Evolutionary conservation across 306 rosid species (phyloP).

Genomic region (Vicia sativa): DNA sequence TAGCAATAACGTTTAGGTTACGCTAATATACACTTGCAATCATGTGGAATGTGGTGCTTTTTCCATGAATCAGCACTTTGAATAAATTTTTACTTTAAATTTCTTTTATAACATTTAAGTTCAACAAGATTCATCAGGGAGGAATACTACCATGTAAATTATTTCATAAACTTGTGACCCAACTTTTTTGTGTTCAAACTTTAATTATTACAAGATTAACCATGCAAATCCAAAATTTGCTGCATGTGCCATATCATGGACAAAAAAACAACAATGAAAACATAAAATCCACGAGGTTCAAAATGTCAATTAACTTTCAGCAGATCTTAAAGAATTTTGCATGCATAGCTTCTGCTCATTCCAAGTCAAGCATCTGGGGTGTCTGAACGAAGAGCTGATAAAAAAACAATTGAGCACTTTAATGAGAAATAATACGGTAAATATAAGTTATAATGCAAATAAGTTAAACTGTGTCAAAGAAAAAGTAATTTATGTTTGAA

Average conservation of each 20-base stretch:
- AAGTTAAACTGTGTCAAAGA: neutral
- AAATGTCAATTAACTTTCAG: conserved; percentile 27
- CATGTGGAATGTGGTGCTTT: conserved; percentile 17
- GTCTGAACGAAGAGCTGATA: conserved; percentile 63
- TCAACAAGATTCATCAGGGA: neutral
- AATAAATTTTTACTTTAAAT: neutral
- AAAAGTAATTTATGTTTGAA: neutral
- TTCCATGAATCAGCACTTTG: neutral
- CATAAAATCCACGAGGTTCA: conserved; percentile 27
- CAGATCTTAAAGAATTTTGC: conserved; percentile 17
- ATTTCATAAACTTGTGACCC: conserved; percentile 18
- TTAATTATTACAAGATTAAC: conserved; percentile 41
- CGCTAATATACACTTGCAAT: conserved; percentile 29
- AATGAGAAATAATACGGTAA: conserved; percentile 29
- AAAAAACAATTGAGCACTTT: conserved; percentile 11
- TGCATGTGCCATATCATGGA: conserved; percentile 33
- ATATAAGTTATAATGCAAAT: conserved; percentile 1
- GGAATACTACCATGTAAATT: neutral
- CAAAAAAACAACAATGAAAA: conserved; percentile 22
- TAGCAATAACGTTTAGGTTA: conserved; percentile 36
- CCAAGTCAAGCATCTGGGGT: conserved; percentile 43
- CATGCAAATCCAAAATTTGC: conserved; percentile 30
- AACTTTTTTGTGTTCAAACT: conserved; percentile 18
- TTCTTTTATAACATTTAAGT: neutral
- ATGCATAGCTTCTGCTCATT: conserved; percentile 18